phyloP scores from a whole-genome alignment of 306 rosid genomes.

The Vigna unguiculata region DNA sequence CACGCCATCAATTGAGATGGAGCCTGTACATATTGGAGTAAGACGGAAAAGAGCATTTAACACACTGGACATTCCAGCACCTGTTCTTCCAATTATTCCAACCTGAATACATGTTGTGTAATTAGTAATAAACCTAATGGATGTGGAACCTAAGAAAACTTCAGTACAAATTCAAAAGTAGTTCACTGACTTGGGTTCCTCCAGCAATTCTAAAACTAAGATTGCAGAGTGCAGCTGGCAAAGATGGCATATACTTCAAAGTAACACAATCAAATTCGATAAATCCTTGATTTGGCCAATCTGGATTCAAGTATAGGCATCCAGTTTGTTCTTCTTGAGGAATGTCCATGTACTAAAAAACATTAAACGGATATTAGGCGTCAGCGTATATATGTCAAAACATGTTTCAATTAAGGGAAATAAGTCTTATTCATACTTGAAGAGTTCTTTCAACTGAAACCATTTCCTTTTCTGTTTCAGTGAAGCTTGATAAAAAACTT shows the following conservation, averaged over 20 bases:
- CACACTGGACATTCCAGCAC: slow-evolving; percentile 98
- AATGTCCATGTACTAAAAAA: slow-evolving; percentile 78
- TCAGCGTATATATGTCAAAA: slow-evolving; percentile 20
- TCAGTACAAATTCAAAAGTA: slow-evolving; percentile 14
- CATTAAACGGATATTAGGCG: slow-evolving; percentile 42
- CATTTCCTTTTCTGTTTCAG: slow-evolving; percentile 99
- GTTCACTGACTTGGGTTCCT: slow-evolving; percentile 72
- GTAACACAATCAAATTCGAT: slow-evolving; percentile 84
- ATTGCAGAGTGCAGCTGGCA: slow-evolving; percentile 79
- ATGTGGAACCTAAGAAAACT: slow-evolving; percentile 32
- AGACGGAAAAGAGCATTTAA: slow-evolving; percentile 93
- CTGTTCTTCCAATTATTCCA: slow-evolving; percentile 95
- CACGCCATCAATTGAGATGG: slow-evolving; percentile 72
- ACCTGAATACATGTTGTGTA: slow-evolving; percentile 60
- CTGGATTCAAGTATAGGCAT: slow-evolving; percentile 56
- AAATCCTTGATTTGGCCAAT: slow-evolving; percentile 83
- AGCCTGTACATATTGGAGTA: slow-evolving; percentile 72
- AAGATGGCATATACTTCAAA: slow-evolving; percentile 87
- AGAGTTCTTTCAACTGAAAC: slow-evolving; percentile 94
- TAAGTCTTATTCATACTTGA: slow-evolving; percentile 65
- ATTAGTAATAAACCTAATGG: slow-evolving; percentile 19
- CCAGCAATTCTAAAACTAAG: slow-evolving; percentile 77
- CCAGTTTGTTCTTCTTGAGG: slow-evolving; percentile 86
- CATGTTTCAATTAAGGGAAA: slow-evolving; percentile 7
- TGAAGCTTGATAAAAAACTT: slow-evolving; percentile 85